Percentiles rank a stretch among this genome's conserved stretches.
phyloP scores from a whole-genome alignment of 176 grass and related monocot species.

The Oryza nivara region DNA sequence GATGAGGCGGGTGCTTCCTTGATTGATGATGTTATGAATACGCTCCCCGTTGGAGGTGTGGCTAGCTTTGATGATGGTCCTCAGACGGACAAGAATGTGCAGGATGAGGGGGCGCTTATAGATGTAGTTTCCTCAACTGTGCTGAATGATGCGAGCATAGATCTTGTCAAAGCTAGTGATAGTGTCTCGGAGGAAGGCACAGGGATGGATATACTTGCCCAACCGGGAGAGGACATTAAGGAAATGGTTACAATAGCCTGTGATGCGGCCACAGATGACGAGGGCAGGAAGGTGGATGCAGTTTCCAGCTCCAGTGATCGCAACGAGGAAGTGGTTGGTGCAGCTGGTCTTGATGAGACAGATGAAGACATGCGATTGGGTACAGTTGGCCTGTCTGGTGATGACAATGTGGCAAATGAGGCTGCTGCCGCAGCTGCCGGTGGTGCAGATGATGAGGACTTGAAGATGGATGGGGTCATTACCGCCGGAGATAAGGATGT shows the following conservation, averaged over 20 bases:
- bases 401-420: conserved; percentile 8
- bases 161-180: conserved; percentile 19
- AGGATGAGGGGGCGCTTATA: conserved; percentile 6
- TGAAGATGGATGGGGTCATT: conserved; percentile 3
- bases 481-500: neutral
- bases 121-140: conserved; percentile 12
- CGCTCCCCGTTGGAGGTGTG: neutral
- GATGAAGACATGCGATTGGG: conserved; percentile 34
- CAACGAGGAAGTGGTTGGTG: conserved; percentile 1
- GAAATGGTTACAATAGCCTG: conserved; percentile 3
- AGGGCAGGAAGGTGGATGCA: conserved; percentile 1
- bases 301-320: neutral
- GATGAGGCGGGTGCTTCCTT: conserved; percentile 23
- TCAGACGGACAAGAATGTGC: conserved; percentile 35
- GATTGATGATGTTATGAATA: conserved; percentile 18
- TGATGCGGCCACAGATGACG: neutral
- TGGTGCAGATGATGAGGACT: conserved; percentile 24
- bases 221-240: conserved; percentile 2
- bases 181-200: neutral
- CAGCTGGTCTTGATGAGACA: neutral
- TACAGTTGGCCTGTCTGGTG: conserved; percentile 22
- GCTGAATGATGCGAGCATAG: conserved; percentile 10
- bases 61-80: conserved; percentile 23
- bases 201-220: conserved; percentile 8
- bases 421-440: neutral